Evolutionary conservation across 2,329 filamentous ascomycete genomes (phyloP), one percentile per base, ranked within the genome.

Genomic region (Fusarium sp.): DNA sequence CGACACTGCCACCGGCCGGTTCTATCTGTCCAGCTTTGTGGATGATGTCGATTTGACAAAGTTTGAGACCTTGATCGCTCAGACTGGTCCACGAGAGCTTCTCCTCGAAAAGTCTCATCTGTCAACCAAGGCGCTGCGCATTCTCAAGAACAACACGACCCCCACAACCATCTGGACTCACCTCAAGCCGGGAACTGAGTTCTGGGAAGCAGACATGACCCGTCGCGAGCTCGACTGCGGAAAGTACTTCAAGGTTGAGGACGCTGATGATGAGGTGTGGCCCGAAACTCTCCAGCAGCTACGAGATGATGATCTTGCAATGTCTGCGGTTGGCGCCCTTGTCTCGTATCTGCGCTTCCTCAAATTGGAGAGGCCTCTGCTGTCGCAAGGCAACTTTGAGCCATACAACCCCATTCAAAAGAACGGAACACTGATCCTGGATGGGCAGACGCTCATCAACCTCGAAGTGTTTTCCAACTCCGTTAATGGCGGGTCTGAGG

Each of bases 381-480:
- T 99, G 43, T 97, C 94, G 0, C 92, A 98, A 72, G 92, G 93
- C 68, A 97, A 97, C 78, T 98, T 99, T 77, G 89, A 90, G 55
- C 92, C 90, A 87, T 99, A 99, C 79, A 94, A 92, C 77, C 96
- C 96, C 0, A 98, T 99, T 54, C 89, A 90, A 60, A 92, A 92
- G 76, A 97, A 98, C 77, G 94, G 94, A 12, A 98, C 94, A 31
- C 84, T 99, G 46, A 92, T 99, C 10, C 87, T 99, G 1, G 96
- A 99, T 74, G 96, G 96, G 1, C 96, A 99, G 78, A 98, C 95
- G 23, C 86, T 99, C 73, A 97, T 97, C 84, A 99, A 99, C 76
- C 90, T 99, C n/a, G 96, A 99, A 78, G 89, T 99, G 6, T 99
- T 99, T 73, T 89, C 94, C 73, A 99, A 99, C 80, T 95, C 92